phyloP scores from a whole-genome alignment of 495 filamentous ascomycete species.

The Wilcoxina mikolae region DNA sequence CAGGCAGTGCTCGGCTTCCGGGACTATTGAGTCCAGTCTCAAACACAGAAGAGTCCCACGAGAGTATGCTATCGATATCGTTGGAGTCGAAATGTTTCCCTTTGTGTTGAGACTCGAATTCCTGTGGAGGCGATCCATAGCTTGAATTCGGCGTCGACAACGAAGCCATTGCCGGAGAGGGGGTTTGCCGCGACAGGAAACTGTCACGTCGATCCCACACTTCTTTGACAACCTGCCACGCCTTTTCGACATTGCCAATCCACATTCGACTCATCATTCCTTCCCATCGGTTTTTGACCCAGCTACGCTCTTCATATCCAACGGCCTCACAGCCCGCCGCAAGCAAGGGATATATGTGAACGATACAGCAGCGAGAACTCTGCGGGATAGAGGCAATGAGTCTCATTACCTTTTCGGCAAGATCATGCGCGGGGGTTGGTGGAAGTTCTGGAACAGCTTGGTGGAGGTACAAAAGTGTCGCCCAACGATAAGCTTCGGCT shows the following conservation, averaged over 20 bases:
- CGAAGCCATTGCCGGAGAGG: not conserved
- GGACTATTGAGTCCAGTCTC: not conserved
- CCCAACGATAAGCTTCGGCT: constrained; percentile 63
- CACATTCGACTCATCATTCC: constrained; percentile 49
- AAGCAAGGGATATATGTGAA: constrained; percentile 63
- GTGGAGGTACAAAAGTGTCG: constrained; percentile 60
- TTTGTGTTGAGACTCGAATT: too few species aligned
- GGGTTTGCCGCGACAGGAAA: constrained; percentile 4
- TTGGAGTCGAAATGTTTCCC: too few species aligned
- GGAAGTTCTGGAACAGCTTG: constrained; percentile 67
- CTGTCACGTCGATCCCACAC: constrained; percentile 42
- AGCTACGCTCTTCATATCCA: constrained; percentile 47
- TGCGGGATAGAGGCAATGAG: constrained; percentile 50
- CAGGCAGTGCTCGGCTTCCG: too few species aligned
- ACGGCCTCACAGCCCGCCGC: constrained; percentile 56
- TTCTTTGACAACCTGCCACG: constrained; percentile 41
- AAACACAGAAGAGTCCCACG: not conserved
- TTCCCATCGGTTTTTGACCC: constrained; percentile 53
- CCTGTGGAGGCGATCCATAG: too few species aligned
- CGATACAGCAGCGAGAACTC: constrained; percentile 49
- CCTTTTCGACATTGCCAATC: constrained; percentile 58
- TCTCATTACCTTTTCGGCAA: constrained; percentile 48
- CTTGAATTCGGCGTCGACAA: not conserved
- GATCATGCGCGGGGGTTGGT: constrained; percentile 37
- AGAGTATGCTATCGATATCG: not conserved